Evolutionary conservation across 2,329 filamentous ascomycete species (phyloP).

Genomic region (Xylariaceae sp.): DNA sequence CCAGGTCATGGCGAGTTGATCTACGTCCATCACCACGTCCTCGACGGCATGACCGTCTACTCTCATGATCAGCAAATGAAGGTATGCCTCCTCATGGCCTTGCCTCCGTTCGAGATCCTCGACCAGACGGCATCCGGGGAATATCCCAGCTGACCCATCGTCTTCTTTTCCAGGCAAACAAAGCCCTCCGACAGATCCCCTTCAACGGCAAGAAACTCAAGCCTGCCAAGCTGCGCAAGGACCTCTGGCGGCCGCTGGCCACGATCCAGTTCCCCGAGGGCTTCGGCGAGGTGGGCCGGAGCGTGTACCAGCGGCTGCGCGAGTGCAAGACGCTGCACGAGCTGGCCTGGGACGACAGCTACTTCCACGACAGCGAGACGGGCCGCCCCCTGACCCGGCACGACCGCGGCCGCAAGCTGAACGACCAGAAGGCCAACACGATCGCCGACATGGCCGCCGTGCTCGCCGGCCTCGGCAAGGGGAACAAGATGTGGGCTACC

Average conservation of each 20-base stretch:
- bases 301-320: constrained; percentile 59
- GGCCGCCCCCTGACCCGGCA: constrained; percentile 28
- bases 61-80: constrained; percentile 42
- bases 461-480: constrained; percentile 46
- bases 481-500: constrained; percentile 41
- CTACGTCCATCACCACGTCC: constrained; percentile 50
- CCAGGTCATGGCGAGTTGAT: constrained; percentile 53
- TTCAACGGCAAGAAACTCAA: constrained; percentile 66
- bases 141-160: constrained; percentile 1
- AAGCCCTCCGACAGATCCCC: constrained; percentile 31
- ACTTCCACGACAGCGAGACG: background rate
- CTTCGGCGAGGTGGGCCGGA: constrained; percentile 50
- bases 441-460: constrained; percentile 62
- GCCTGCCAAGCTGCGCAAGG: constrained; percentile 59
- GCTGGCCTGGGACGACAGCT: constrained; percentile 51
- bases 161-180: constrained; percentile 17
- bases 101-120: background rate
- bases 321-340: constrained; percentile 62
- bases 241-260: constrained; percentile 62
- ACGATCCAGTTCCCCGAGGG: constrained; percentile 53
- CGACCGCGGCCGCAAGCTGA: constrained; percentile 49
- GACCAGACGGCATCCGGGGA: no score
- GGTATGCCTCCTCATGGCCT: constrained; percentile 31
- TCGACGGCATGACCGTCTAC: constrained; percentile 49
- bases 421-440: constrained; percentile 57